Evolutionary conservation across 139 green algal species (phyloP), one percentile per base, ranked within the genome.

Genomic region (Coccomyxa sp.): DNA sequence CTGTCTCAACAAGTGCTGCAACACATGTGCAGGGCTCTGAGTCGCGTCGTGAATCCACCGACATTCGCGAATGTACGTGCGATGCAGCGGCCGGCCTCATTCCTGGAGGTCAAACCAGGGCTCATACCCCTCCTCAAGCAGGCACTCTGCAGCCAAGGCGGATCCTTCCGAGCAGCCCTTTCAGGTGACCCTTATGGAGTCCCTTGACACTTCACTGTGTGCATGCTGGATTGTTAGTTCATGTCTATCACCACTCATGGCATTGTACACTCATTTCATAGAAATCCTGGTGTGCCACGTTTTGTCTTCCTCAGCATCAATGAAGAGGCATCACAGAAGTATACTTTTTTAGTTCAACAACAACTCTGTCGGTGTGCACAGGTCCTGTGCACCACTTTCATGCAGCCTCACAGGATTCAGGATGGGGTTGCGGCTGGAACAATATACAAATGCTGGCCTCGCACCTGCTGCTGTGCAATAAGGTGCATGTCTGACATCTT

Each of bases 371-470:
- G 63, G 18, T 71, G 63, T 71, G 14, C 59, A 77, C 83, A 86
- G 83, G 83, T n/a, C n/a, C 66, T 63, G 45, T 77, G n/a, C 67
- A 85, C 32, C 86, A 89, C 63, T 79, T 81, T 27, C 75, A 80
- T 10, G 82, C 67, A 31, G 80, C 59, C 31, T 4, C 21, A 9
- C 45, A 58, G n/a, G 87, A 91, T 76, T 57, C 76, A n/a, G 89
- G 87, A 12, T 92, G 89, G 87, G 83, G 87, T 57, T 92, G 89
- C 81, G 89, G 89, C n/a, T 92, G 83, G 79, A 80, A 87, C 58
- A 92, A 92, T 83, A 87, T 92, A 30, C 88, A 91, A 79, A 92
- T 91, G 85, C 77, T 90, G 30, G 60, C 58, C 21, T 91, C 86
- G 32, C 83, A 92, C 76, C 83, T 92, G 27, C 68, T 91, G 23